Conservation (phyloP, 2,329 filamentous ascomycete genomes). For the Diplodia corticola region DNA sequence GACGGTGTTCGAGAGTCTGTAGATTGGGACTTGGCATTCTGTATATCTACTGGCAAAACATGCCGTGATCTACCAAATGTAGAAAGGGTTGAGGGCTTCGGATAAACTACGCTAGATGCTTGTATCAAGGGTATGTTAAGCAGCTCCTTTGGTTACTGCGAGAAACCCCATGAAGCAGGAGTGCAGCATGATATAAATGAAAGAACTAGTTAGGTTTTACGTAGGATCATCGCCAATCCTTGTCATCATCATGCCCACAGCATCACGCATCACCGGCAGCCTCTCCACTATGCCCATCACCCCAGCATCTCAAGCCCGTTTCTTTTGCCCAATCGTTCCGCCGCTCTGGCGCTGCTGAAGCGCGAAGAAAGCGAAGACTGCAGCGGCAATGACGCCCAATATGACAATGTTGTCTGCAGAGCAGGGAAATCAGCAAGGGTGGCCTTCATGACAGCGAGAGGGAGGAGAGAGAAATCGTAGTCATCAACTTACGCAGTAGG, state of each 20-base stretch:
- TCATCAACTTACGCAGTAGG: not conserved
- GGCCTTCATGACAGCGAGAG: too few relatives aligned
- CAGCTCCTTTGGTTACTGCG: not conserved
- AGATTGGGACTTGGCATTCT: not conserved
- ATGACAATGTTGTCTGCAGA: conserved; percentile 17
- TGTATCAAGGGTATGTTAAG: not conserved
- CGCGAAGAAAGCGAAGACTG: not conserved
- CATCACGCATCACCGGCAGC: too few relatives aligned
- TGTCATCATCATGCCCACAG: not conserved
- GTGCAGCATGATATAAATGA: not conserved
- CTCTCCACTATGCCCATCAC: not conserved
- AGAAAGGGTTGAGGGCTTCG: not conserved
- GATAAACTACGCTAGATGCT: not conserved
- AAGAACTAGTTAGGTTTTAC: not conserved
- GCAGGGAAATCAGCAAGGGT: not conserved
- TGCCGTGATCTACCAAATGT: not conserved
- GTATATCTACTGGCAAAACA: not conserved
- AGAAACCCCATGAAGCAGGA: not conserved
- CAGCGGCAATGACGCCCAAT: not conserved
- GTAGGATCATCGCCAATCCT: not conserved
- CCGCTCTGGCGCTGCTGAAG: conserved; percentile 8
- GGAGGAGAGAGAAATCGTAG: too few relatives aligned
- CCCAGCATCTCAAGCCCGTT: not conserved
- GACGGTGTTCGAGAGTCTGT: conserved; percentile 45
- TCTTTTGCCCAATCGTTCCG: not conserved